These are phyloP conservation scores for Sparassis latifolia DNA, from an alignment of 1,284 basidiomycete genomes.

Conservation along the genomic window DNA sequence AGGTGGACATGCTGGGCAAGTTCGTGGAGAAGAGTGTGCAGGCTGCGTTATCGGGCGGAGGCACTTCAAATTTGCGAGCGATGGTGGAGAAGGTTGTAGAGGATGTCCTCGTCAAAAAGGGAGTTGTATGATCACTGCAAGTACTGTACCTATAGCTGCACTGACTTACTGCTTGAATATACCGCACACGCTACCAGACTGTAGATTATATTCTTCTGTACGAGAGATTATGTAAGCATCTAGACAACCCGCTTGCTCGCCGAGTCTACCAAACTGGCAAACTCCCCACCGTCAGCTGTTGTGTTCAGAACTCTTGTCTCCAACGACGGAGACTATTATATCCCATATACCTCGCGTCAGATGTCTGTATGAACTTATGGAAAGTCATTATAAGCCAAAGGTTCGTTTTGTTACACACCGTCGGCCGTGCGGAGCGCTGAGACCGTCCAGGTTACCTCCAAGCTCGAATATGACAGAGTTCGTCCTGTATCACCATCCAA, in stretches of 20 bases:
- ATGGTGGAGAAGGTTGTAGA: conserved; percentile 73
- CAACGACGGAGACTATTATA: too few species aligned
- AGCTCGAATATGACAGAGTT: conserved; percentile 24
- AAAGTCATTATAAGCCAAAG: conserved; percentile 25
- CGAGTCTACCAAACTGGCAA: too few species aligned
- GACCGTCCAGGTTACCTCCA: conserved; percentile 29
- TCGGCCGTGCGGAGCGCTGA: conserved; percentile 15
- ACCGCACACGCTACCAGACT: not conserved
- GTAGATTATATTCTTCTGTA: not conserved
- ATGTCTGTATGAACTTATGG: conserved; percentile 11
- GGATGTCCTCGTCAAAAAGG: conserved; percentile 53
- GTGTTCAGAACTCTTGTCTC: too few species aligned
- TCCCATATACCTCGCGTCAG: too few species aligned
- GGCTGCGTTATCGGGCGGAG: conserved; percentile 63
- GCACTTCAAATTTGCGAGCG: conserved; percentile 45
- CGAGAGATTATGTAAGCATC: too few species aligned
- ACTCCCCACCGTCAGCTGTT: too few species aligned
- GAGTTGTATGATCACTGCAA: conserved; percentile 16
- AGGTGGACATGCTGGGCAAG: conserved; percentile 91
- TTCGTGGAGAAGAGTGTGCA: conserved; percentile 79
- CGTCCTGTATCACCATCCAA: conserved; percentile 51
- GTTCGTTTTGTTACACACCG: conserved; percentile 13
- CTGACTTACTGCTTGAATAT: not conserved
- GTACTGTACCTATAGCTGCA: not conserved
- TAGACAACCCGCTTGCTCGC: too few species aligned